Base-by-base conservation (phyloP, 2,329 filamentous ascomycete genomes). In the Fusarium sp. region DNA sequence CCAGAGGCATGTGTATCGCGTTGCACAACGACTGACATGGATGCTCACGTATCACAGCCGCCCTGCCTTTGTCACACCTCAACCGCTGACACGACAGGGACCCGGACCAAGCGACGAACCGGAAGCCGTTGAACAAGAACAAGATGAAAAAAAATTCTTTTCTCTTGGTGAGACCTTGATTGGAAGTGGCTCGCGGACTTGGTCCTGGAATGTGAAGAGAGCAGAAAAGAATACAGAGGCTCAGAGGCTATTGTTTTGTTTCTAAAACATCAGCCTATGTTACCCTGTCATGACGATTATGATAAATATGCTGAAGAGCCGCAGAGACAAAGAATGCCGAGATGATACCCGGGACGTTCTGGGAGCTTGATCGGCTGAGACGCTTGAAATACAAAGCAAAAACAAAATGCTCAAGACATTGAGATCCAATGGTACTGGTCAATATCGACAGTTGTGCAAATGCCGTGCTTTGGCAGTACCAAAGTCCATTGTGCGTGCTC, bases 381-480 rank as follows among this genome's bases (percentile, higher is more conserved):
- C 38, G 69, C 33, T 55, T 41, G 44, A 51, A 42, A 39, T 10
- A 41, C 56, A 61, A 58, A 69, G 47, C 42, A 65, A 68, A 63
- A 51, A n/a, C 9, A 56, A 66, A 57, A 54, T 58, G 20, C 31
- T 28, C 31, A 47, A 70, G 66, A 61, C 61, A 58, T 61, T 51
- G 39, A 59, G 24, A 47, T 31, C 31, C 31, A 31, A 31, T 52
- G 51, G 26, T 28, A 51, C 39, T 44, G 41, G 31, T 35, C 57
- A 69, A 69, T 69, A 69, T 63, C 41, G 12, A 47, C 31, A 63
- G 56, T 70, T 70, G 71, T 74, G 71, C 67, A 72, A 70, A 65
- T 69, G 67, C 35, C 41, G 67, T 68, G 52, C 45, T 55, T 61
- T 60, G 38, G 48, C 42, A 45, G 49, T 33, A 67, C 66, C 41